These are phyloP conservation scores for Plasmodium fragile DNA, from an alignment of 169 alveolate species.

Conservation along the genomic window DNA sequence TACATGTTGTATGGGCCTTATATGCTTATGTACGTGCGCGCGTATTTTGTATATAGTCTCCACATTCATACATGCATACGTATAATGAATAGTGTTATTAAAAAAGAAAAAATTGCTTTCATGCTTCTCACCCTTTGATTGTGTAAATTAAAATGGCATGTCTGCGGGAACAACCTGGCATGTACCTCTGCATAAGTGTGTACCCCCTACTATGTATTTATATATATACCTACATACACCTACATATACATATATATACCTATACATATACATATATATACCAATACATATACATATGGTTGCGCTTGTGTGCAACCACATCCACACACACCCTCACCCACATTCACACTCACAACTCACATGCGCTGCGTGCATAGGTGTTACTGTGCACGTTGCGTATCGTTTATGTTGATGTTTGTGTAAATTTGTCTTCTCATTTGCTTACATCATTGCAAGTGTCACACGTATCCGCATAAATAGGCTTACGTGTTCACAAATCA, in stretches of 20 bases:
- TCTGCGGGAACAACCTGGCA: not conserved
- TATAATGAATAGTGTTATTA: not conserved
- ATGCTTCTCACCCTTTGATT: not conserved
- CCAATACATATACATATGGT: conserved; percentile 2
- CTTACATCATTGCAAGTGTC: not conserved
- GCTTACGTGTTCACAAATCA: not conserved
- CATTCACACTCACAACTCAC: not conserved
- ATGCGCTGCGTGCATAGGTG: not conserved
- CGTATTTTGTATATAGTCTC: not conserved
- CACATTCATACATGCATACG: not conserved
- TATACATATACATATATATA: conserved; percentile 12
- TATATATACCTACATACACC: too few relatives aligned
- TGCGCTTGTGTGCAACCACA: not conserved
- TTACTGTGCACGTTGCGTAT: not conserved
- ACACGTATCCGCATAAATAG: not conserved
- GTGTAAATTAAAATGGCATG: not conserved
- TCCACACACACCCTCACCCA: not conserved
- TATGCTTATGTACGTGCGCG: not conserved
- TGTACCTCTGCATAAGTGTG: not conserved
- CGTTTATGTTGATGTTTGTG: not conserved
- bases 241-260: not conserved
- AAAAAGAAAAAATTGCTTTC: not conserved
- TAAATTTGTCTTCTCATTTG: not conserved
- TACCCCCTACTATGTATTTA: not conserved
- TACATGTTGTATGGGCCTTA: not conserved